Conservation (phyloP, 805 yeast species). For the Kodamaea nitidulidarum region DNA sequence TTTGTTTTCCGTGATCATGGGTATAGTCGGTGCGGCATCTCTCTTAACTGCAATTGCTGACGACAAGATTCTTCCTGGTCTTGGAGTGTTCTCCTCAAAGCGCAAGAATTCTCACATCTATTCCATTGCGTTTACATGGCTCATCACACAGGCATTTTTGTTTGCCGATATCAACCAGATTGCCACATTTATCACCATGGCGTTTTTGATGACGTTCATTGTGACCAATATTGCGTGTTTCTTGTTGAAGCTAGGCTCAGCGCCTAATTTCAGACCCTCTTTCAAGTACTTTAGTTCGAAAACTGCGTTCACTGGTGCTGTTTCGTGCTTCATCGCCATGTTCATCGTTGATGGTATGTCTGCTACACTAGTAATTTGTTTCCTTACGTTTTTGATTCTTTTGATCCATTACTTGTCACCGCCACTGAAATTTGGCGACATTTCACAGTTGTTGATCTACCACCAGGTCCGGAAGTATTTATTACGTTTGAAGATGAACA, state of each 20-base stretch:
- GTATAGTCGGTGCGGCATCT: conserved; percentile 92
- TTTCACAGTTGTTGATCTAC: conserved; percentile 88
- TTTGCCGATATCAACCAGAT: conserved; percentile 90
- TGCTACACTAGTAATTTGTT: conserved; percentile 70
- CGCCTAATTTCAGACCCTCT: conserved; percentile 98
- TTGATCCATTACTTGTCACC: conserved; percentile 88
- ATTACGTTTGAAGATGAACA: conserved; percentile 73
- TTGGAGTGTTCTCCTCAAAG: conserved; percentile 45
- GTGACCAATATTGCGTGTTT: conserved; percentile 94
- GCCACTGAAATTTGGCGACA: conserved; percentile 98
- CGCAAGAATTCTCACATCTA: conserved; percentile 54
- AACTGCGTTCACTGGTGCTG: conserved; percentile 77
- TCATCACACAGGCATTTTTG: conserved; percentile 76
- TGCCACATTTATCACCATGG: conserved; percentile 95
- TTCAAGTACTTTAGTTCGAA: conserved; percentile 79
- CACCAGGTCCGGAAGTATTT: conserved; percentile 95
- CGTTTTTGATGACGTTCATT: conserved; percentile 91
- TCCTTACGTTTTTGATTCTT: conserved; percentile 62
- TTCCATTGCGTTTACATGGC: conserved; percentile 74
- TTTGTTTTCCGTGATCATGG: conserved; percentile 88
- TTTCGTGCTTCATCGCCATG: conserved; percentile 77
- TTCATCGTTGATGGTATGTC: conserved; percentile 89
- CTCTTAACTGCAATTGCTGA: conserved; percentile 87
- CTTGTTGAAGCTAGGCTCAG: conserved; percentile 78
- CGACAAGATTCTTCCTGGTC: conserved; percentile 83